Percentiles rank a stretch among this genome's conserved stretches.
These are phyloP conservation scores for Thelonectria rubi DNA, from an alignment of 2,329 filamentous ascomycete genomes.

Conservation along the genomic window DNA sequence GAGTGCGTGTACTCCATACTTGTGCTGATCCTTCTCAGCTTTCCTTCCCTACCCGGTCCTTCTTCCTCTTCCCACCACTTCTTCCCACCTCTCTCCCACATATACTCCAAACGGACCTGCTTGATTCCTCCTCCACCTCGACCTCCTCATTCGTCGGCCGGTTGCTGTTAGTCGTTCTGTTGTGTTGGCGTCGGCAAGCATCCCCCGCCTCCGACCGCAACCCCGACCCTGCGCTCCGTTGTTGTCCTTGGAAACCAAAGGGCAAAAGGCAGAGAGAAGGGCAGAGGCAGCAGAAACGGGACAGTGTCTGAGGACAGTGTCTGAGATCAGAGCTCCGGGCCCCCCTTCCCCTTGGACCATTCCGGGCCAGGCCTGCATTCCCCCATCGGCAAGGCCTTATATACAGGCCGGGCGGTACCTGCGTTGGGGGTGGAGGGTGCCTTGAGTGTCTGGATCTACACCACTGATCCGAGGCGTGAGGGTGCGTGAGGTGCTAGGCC, in stretches of 20 bases:
- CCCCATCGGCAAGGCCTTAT: slow-evolving; percentile 13
- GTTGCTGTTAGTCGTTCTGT: slow-evolving; percentile 31
- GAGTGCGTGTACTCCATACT: slow-evolving; percentile 37
- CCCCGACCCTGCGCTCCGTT: slow-evolving; percentile 1
- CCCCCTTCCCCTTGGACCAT: slow-evolving; percentile 3
- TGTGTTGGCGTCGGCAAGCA: slow-evolving; percentile 28
- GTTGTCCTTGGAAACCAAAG: too few species aligned
- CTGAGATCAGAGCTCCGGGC: neutral
- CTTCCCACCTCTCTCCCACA: slow-evolving; percentile 32
- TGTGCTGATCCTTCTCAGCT: slow-evolving; percentile 36
- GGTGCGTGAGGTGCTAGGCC: slow-evolving; percentile 9
- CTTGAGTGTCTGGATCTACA: slow-evolving; percentile 23
- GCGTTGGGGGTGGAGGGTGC: slow-evolving; percentile 22
- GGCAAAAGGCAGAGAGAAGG: neutral
- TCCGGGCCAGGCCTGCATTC: slow-evolving; percentile 20
- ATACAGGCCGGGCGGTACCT: slow-evolving; percentile 24
- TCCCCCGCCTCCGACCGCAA: slow-evolving; percentile 3
- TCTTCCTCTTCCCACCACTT: slow-evolving; percentile 28
- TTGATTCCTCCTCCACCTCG: slow-evolving; percentile 19
- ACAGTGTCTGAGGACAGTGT: too few species aligned
- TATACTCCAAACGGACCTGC: slow-evolving; percentile 24
- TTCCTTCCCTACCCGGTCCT: slow-evolving; percentile 22
- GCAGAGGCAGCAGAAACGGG: slow-evolving; percentile 2
- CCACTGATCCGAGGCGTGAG: slow-evolving; percentile 22
- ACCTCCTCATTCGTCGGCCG: slow-evolving; percentile 33